These are phyloP conservation scores for Ceratobasidium sp. DNA, from an alignment of 1,284 basidiomycete genomes.

Conservation along the genomic window DNA sequence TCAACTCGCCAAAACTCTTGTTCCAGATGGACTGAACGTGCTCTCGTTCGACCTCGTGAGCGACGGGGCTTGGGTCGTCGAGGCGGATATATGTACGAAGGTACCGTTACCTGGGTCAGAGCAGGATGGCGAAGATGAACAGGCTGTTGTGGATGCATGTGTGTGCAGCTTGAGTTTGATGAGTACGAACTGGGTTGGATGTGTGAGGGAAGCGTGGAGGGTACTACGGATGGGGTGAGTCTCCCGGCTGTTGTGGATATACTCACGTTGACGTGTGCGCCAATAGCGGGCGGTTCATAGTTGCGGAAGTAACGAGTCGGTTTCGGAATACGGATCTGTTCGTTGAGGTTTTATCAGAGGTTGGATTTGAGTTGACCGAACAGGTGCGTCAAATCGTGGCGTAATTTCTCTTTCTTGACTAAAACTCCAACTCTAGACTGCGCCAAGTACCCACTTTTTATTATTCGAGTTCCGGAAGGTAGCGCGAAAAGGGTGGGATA, in stretches of 20 bases:
- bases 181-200: slow-evolving; percentile 96
- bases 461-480: slow-evolving; percentile 87
- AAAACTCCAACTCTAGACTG: slow-evolving; percentile 66
- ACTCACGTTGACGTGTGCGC: not conserved
- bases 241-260: slow-evolving; percentile 32
- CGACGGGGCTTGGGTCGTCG: slow-evolving; percentile 77
- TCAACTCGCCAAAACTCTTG: slow-evolving; percentile 80
- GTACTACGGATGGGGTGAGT: slow-evolving; percentile 84
- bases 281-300: slow-evolving; percentile 79
- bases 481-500: slow-evolving; percentile 61
- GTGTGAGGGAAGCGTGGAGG: slow-evolving; percentile 90
- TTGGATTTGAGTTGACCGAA: slow-evolving; percentile 83
- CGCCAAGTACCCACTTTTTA: slow-evolving; percentile 88
- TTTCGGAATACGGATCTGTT: slow-evolving; percentile 85
- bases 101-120: slow-evolving; percentile 87
- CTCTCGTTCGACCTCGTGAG: slow-evolving; percentile 86
- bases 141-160: slow-evolving; percentile 86
- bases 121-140: slow-evolving; percentile 64
- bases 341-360: slow-evolving; percentile 71
- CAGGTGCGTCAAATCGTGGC: slow-evolving; percentile 66
- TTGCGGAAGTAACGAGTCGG: slow-evolving; percentile 96
- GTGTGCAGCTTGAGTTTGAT: slow-evolving; percentile 97
- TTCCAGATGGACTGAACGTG: slow-evolving; percentile 76
- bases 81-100: slow-evolving; percentile 80
- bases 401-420: slow-evolving; percentile 37